Evolutionary conservation across 2,329 filamentous ascomycete species (phyloP).

Genomic region (Epichloe elymi): DNA sequence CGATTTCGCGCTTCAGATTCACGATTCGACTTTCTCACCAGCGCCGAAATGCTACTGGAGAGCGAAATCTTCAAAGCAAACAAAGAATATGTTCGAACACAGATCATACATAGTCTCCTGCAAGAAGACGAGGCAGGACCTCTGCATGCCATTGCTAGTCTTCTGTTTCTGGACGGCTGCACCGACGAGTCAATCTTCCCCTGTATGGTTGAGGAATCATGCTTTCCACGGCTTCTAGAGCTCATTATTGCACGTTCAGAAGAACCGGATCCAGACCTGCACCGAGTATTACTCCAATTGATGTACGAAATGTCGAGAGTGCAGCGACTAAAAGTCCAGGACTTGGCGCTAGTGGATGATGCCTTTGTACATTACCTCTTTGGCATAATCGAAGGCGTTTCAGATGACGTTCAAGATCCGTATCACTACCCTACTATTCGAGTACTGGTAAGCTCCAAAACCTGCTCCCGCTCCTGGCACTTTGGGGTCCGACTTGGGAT

Average conservation of each 20-base stretch:
- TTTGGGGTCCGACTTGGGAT: not conserved
- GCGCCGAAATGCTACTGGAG: conserved; percentile 64
- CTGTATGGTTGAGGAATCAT: conserved; percentile 75
- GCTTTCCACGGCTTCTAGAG: conserved; percentile 72
- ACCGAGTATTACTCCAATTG: conserved; percentile 72
- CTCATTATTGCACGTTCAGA: conserved; percentile 56
- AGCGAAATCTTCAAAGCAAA: conserved; percentile 63
- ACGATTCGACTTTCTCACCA: conserved; percentile 68
- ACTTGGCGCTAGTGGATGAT: conserved; percentile 66
- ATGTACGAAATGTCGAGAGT: conserved; percentile 96
- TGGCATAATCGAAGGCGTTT: conserved; percentile 73
- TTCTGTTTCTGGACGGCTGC: conserved; percentile 79
- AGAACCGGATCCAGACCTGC: conserved; percentile 55
- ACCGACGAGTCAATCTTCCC: conserved; percentile 66
- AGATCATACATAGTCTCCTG: conserved; percentile 76
- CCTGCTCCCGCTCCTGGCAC: not conserved
- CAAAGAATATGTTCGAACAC: conserved; percentile 75
- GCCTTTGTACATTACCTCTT: conserved; percentile 75
- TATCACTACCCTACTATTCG: conserved; percentile 94
- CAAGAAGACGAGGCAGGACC: conserved; percentile 74
- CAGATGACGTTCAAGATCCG: conserved; percentile 77
- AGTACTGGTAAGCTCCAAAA: conserved; percentile 56
- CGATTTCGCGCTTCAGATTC: conserved; percentile 62
- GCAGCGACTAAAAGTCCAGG: conserved; percentile 63
- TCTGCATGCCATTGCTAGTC: conserved; percentile 71